These are phyloP conservation scores for Oryza australiensis DNA, from an alignment of 176 grass and related monocot species.

Conservation along the genomic window DNA sequence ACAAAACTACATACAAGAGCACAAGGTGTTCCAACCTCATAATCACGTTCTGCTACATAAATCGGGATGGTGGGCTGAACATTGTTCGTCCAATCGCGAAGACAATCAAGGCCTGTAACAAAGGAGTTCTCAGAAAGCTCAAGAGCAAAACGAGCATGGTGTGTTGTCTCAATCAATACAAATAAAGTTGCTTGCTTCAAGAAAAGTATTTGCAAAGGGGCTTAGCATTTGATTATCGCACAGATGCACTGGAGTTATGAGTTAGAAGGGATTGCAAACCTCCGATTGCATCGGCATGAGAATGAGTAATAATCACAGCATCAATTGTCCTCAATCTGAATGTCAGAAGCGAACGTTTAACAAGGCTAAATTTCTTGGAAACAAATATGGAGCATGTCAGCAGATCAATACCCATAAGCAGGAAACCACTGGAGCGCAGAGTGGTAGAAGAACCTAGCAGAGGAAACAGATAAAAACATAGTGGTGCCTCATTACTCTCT, in stretches of 20 bases:
- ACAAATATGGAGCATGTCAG: not conserved
- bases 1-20: not conserved
- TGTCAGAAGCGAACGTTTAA: not conserved
- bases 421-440: constrained; percentile 83
- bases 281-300: constrained; percentile 96
- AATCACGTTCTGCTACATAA: constrained; percentile 83
- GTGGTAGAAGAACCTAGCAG: constrained; percentile 92
- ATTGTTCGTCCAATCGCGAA: constrained; percentile 98
- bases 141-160: constrained; percentile 20
- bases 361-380: constrained; percentile 23
- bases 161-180: not conserved
- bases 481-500: not conserved
- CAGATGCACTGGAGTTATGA: not conserved
- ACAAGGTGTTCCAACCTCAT: constrained; percentile 52
- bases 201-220: not conserved
- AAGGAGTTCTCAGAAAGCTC: constrained; percentile 5
- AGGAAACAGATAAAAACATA: constrained; percentile 7
- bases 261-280: constrained; percentile 46
- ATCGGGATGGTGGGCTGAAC: constrained; percentile 80
- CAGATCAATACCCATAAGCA: constrained; percentile 56
- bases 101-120: constrained; percentile 83
- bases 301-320: constrained; percentile 90
- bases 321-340: constrained; percentile 78
- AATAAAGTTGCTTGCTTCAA: constrained; percentile 1
- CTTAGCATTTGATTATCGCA: not conserved